These are phyloP conservation scores for Phytophthora multivora DNA, from an alignment of 352 stramenopile genomes.

Conservation along the genomic window DNA sequence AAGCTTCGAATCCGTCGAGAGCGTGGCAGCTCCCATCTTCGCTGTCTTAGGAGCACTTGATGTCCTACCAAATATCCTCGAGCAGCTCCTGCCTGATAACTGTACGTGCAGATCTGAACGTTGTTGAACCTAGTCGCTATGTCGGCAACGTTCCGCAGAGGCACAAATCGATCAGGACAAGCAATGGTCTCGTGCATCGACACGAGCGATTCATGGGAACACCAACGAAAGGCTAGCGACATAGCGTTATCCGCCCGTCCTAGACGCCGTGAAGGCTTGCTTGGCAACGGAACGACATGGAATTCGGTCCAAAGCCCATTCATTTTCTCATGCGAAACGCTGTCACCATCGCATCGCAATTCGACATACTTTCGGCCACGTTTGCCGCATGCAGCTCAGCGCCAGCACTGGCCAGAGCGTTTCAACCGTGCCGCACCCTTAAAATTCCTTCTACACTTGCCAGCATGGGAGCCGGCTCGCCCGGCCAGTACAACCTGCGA, in stretches of 20 bases:
- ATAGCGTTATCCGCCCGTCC: neutral
- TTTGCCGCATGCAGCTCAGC: conserved; percentile 1
- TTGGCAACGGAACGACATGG: neutral
- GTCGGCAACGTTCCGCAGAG: neutral
- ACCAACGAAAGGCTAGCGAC: neutral
- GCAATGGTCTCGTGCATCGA: neutral
- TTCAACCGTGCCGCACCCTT: conserved; percentile 27
- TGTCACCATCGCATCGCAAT: neutral
- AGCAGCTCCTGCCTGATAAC: neutral
- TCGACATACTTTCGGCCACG: conserved; percentile 8
- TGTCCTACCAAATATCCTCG: too few species aligned
- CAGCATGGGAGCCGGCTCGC: conserved; percentile 3
- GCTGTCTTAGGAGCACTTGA: neutral
- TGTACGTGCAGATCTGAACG: neutral
- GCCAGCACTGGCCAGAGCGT: conserved; percentile 16
- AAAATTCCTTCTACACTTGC: conserved; percentile 33
- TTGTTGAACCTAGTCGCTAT: neutral
- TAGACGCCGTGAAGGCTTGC: neutral
- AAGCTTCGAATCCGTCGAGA: conserved; percentile 3
- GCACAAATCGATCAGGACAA: neutral
- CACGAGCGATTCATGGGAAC: neutral
- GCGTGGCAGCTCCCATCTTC: neutral
- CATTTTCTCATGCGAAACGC: conserved; percentile 9
- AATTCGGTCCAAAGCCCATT: neutral
- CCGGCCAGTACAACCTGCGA: conserved; percentile 1